Evolutionary conservation across 2,329 filamentous ascomycete species (phyloP).

Genomic region (Neopestalotiopsis sp.): DNA sequence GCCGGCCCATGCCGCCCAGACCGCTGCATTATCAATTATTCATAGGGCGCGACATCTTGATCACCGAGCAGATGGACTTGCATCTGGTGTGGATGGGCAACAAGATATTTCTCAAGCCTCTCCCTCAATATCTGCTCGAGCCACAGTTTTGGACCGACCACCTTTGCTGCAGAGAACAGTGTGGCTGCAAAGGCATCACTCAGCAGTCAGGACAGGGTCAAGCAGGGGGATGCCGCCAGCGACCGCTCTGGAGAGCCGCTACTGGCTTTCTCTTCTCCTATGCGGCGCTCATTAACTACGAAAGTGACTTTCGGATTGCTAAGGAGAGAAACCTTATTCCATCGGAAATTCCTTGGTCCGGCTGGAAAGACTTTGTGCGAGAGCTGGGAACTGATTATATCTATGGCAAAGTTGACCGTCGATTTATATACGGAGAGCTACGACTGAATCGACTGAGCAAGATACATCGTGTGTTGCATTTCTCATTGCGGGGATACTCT

Average conservation of each 20-base stretch:
- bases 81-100: constrained; percentile 46
- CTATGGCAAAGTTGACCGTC: not conserved
- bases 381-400: constrained; percentile 30
- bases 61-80: constrained; percentile 44
- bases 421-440: constrained; percentile 10
- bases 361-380: constrained; percentile 37
- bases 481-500: constrained; percentile 5
- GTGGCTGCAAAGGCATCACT: not conserved
- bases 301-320: constrained; percentile 46
- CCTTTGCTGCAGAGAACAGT: constrained; percentile 11
- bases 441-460: not conserved
- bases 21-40: constrained; percentile 44
- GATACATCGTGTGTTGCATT: not conserved
- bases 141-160: constrained; percentile 42
- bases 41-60: constrained; percentile 37
- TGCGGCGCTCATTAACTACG: constrained; percentile 41
- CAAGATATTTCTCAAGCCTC: constrained; percentile 45
- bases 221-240: constrained; percentile 15
- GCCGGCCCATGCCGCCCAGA: constrained; percentile 42
- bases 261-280: constrained; percentile 46
- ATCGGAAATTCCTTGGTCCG: constrained; percentile 38
- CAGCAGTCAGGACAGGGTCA: not conserved
- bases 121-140: constrained; percentile 46
- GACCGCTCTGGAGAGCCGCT: constrained; percentile 36
- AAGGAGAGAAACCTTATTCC: constrained; percentile 41